A percentile compares a stretch with the other conserved stretches of the same genome.
Evolutionary conservation across 768 basidiomycete species (phyloP).

Genomic region (Collybia sordida): DNA sequence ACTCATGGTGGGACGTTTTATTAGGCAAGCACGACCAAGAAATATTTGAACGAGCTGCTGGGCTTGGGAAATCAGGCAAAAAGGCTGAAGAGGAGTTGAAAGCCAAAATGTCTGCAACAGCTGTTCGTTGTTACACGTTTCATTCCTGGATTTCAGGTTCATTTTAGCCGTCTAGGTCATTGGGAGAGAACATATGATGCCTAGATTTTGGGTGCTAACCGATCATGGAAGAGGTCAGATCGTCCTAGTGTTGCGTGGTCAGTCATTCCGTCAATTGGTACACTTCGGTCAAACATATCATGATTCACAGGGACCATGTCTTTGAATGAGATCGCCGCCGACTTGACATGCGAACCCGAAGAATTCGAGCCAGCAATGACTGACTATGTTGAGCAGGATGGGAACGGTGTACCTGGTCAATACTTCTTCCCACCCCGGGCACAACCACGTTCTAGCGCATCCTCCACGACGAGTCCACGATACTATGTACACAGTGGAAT

Average conservation of each 20-base stretch:
- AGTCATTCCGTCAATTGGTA: constrained; percentile 8
- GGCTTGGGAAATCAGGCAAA: constrained; percentile 22
- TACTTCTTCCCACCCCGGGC: constrained; percentile 33
- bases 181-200: constrained; percentile 70
- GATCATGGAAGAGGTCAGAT: constrained; percentile 75
- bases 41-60: constrained; percentile 70
- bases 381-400: constrained; percentile 27
- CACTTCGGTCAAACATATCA: not conserved
- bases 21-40: constrained; percentile 81
- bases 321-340: constrained; percentile 83
- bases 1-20: constrained; percentile 84
- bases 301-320: constrained; percentile 69
- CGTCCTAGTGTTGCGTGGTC: constrained; percentile 72
- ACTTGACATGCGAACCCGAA: constrained; percentile 78
- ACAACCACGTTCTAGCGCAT: constrained; percentile 16
- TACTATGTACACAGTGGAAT: constrained; percentile 83
- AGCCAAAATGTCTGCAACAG: constrained; percentile 51
- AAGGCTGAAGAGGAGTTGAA: constrained; percentile 32
- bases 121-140: constrained; percentile 28
- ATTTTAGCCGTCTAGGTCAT: constrained; percentile 37
- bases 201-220: constrained; percentile 83
- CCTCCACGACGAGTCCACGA: constrained; percentile 14
- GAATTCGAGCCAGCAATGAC: constrained; percentile 58
- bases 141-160: not conserved
- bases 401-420: constrained; percentile 32